Percentiles rank a stretch among this genome's conserved stretches.
Conservation (phyloP, 768 basidiomycete species). For the Suillus clintonianus region DNA sequence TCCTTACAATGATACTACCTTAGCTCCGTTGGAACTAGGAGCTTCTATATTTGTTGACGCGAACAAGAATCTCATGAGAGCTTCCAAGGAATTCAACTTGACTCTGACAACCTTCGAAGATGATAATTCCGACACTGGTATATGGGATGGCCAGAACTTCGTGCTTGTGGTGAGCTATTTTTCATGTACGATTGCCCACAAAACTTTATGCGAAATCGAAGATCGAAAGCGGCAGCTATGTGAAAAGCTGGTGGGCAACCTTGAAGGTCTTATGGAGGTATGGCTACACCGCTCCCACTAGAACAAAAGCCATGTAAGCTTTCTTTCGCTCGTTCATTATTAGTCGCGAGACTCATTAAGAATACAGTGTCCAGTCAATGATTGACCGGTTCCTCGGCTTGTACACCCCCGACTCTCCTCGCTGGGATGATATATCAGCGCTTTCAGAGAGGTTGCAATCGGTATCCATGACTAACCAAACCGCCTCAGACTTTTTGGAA, state of each 20-base stretch:
- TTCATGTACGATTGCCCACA: not conserved
- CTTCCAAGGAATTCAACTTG: slow-evolving; percentile 79
- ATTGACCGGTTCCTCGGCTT: slow-evolving; percentile 53
- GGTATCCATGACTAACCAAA: slow-evolving; percentile 48
- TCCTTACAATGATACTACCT: slow-evolving; percentile 61
- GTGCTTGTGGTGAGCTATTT: slow-evolving; percentile 55
- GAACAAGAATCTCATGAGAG: slow-evolving; percentile 74
- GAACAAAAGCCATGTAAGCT: slow-evolving; percentile 56
- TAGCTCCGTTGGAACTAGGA: slow-evolving; percentile 77
- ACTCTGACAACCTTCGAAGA: slow-evolving; percentile 52
- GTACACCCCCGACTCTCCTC: slow-evolving; percentile 55
- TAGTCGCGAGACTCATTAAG: not conserved
- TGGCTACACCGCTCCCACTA: slow-evolving; percentile 61
- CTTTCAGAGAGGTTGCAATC: slow-evolving; percentile 57
- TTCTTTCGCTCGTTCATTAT: not conserved
- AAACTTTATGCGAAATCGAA: slow-evolving; percentile 17
- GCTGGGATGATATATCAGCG: slow-evolving; percentile 62
- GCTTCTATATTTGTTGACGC: slow-evolving; percentile 83
- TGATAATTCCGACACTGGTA: slow-evolving; percentile 50
- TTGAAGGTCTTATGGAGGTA: slow-evolving; percentile 79
- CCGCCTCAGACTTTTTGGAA: slow-evolving; percentile 58
- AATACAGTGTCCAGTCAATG: slow-evolving; percentile 54
- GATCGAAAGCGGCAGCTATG: slow-evolving; percentile 42
- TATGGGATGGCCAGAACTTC: slow-evolving; percentile 85
- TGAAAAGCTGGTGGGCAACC: slow-evolving; percentile 65